Evolutionary conservation across 805 yeast genomes (phyloP).

Genomic region (Hanseniaspora lindneri): DNA sequence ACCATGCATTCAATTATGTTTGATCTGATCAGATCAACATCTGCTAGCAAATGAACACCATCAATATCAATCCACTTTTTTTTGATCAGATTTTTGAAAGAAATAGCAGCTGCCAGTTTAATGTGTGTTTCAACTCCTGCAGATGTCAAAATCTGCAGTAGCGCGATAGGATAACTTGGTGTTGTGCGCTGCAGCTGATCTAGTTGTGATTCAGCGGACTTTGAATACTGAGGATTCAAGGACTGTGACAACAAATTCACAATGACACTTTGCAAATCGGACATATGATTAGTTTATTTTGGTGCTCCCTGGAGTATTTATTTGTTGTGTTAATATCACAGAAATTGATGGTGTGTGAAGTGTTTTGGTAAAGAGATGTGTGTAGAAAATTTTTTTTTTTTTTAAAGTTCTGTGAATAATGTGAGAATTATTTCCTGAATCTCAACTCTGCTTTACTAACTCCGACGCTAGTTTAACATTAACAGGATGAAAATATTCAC

Average conservation of each 20-base stretch:
- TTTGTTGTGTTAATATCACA: no score
- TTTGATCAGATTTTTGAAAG: slow-evolving; percentile 75
- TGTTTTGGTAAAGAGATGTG: no score
- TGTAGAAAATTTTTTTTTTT: no score
- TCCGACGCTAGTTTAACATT: no score
- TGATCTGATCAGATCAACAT: slow-evolving; percentile 54
- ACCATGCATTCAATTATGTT: slow-evolving; percentile 85
- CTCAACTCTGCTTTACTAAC: no score
- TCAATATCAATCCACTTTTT: slow-evolving; percentile 85
- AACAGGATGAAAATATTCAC: no score
- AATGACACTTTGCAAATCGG: slow-evolving; percentile 40
- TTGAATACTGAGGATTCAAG: slow-evolving; percentile 50
- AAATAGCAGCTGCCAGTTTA: slow-evolving; percentile 78
- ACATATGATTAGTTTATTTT: slow-evolving; percentile 22
- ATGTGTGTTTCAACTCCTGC: slow-evolving; percentile 43
- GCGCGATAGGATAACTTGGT: slow-evolving; percentile 63
- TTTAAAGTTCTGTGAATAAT: no score
- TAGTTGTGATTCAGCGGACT: slow-evolving; percentile 54
- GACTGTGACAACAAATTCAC: slow-evolving; percentile 50
- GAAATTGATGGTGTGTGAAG: no score
- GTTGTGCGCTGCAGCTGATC: slow-evolving; percentile 44
- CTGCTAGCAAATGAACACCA: slow-evolving; percentile 61
- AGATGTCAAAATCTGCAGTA: slow-evolving; percentile 61
- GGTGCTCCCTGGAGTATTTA: not conserved
- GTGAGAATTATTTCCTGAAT: no score